Conservation (phyloP, 495 filamentous ascomycete species). For the Penicillium desertorum region DNA sequence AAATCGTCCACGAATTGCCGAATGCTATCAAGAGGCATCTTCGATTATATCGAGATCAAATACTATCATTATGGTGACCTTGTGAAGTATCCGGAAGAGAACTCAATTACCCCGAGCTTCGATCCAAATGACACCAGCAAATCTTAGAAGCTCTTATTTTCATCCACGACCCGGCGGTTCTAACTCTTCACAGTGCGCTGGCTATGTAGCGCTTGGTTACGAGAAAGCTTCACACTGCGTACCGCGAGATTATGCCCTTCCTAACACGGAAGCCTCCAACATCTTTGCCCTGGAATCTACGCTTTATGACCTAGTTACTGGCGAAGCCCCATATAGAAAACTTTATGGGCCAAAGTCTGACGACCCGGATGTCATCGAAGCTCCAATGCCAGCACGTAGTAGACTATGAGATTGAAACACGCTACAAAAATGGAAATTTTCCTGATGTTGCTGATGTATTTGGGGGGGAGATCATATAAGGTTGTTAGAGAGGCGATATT, state of each 20-base stretch:
- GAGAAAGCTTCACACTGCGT: slow-evolving; percentile 12
- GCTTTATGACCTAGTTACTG: slow-evolving; percentile 11
- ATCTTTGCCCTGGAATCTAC: slow-evolving; percentile 14
- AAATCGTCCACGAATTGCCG: no score
- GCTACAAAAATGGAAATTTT: slow-evolving; percentile 8
- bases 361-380: slow-evolving; percentile 5
- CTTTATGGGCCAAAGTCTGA: slow-evolving; percentile 6
- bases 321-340: neutral
- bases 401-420: slow-evolving; percentile 14
- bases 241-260: slow-evolving; percentile 8
- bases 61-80: no score
- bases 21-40: no score
- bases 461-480: slow-evolving; percentile 1
- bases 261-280: slow-evolving; percentile 10
- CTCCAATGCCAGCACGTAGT: slow-evolving; percentile 2
- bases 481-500: slow-evolving; percentile 3
- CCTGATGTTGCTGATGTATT: slow-evolving; percentile 12
- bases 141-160: no score
- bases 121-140: no score
- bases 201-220: slow-evolving; percentile 7
- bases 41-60: no score
- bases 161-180: no score
- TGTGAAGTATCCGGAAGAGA: no score
- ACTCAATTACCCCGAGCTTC: no score
- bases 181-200: neutral